A percentile compares a stretch with the other conserved stretches of the same genome.
phyloP scores from a whole-genome alignment of 2,329 filamentous ascomycete species.

The Cadophora sp. region DNA sequence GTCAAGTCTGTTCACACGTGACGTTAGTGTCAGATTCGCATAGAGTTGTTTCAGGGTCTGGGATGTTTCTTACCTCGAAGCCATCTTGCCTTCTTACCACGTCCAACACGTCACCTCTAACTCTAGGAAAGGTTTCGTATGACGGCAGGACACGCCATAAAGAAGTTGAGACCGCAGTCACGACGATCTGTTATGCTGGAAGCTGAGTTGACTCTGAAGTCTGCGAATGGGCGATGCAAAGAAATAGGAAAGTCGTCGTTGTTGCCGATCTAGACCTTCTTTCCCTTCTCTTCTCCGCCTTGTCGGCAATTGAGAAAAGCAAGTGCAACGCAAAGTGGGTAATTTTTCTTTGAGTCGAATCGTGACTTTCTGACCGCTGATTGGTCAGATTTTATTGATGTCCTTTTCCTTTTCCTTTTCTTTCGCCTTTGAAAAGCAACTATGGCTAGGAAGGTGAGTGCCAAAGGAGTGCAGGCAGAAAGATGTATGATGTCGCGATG shows the following conservation, averaged over 20 bases:
- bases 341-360: not conserved
- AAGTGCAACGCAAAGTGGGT: not conserved
- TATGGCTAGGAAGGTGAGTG: not conserved
- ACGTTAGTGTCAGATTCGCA: constrained; percentile 33
- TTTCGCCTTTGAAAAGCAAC: not conserved
- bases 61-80: constrained; percentile 43
- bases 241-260: not conserved
- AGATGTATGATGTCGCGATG: not conserved
- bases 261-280: constrained; percentile 13
- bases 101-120: constrained; percentile 38
- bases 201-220: not conserved
- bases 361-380: not conserved
- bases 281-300: not conserved
- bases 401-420: not conserved
- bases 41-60: not conserved
- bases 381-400: not conserved
- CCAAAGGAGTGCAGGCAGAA: not conserved
- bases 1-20: constrained; percentile 67
- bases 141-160: constrained; percentile 29
- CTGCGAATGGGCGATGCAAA: not conserved
- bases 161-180: constrained; percentile 11
- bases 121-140: constrained; percentile 23
- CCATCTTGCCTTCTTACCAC: constrained; percentile 38
- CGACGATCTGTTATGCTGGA: not conserved
- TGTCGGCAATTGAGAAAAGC: not conserved